phyloP scores from a whole-genome alignment of 371 early-diverging fungal genomes.

The Circinella umbellata region DNA sequence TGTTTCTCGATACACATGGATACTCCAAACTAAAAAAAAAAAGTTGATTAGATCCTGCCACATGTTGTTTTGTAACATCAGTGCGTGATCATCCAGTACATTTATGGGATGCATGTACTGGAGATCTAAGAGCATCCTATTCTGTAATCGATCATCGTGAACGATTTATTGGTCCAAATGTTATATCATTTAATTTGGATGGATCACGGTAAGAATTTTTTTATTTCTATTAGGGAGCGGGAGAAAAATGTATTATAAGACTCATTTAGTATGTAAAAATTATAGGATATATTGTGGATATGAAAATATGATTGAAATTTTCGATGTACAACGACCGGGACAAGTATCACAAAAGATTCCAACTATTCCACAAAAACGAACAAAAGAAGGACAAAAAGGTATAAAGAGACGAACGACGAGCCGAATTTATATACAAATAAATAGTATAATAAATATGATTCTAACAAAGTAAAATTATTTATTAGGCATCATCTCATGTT shows the following conservation, averaged over 20 bases:
- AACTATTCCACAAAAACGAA: constrained; percentile 63
- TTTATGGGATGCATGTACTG: constrained; percentile 72
- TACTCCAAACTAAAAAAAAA: not conserved
- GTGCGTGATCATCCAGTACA: constrained; percentile 74
- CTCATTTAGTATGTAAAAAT: not conserved
- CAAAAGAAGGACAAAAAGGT: constrained; percentile 72
- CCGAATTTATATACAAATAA: not conserved
- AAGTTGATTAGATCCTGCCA: constrained; percentile 54
- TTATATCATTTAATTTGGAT: constrained; percentile 65
- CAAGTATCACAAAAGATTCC: constrained; percentile 43
- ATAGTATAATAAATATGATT: not conserved
- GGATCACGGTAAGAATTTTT: constrained; percentile 64
- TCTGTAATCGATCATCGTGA: constrained; percentile 69
- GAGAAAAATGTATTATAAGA: not conserved
- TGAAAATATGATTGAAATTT: constrained; percentile 73
- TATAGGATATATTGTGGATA: constrained; percentile 71
- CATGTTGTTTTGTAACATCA: constrained; percentile 69
- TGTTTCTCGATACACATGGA: too few relatives aligned
- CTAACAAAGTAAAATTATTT: not conserved
- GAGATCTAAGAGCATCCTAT: constrained; percentile 66
- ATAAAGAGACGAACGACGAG: not conserved
- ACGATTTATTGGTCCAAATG: constrained; percentile 66
- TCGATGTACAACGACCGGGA: constrained; percentile 66
- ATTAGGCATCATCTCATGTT: constrained; percentile 59
- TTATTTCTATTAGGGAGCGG: not conserved